Conservation (phyloP, 129 eudicot genomes). For the Gnaphalium uliginosum region DNA sequence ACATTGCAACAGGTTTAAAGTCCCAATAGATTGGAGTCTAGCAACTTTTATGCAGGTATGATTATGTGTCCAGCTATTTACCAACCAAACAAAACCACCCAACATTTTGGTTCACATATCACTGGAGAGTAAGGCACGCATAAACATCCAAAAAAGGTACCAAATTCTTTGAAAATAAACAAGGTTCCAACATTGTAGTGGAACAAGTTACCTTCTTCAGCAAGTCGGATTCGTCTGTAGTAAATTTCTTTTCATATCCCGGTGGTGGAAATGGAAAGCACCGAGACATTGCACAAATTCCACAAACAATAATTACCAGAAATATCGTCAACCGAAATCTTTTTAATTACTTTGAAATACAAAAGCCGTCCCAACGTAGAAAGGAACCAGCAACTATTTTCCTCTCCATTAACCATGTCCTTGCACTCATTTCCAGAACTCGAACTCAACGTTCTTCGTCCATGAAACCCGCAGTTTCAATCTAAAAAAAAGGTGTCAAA, state of each 20-base stretch:
- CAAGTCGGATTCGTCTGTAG: conserved; percentile 50
- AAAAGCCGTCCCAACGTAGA: conserved; percentile 45
- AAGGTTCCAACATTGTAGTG: background rate
- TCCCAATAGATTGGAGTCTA: conserved; percentile 15
- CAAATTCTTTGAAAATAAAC: conserved; percentile 9
- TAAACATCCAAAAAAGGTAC: background rate
- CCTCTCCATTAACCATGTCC: conserved; percentile 86
- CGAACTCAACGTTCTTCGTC: conserved; percentile 43
- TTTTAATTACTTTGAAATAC: conserved; percentile 43
- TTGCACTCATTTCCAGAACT: conserved; percentile 66
- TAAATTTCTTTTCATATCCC: conserved; percentile 73
- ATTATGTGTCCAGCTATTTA: conserved; percentile 9
- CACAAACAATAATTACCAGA: conserved; percentile 31
- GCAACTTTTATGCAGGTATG: background rate
- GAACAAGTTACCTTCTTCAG: conserved; percentile 54
- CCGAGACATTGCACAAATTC: conserved; percentile 61
- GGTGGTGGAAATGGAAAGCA: conserved; percentile 89
- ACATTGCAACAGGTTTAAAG: conserved; percentile 12
- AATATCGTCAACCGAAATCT: conserved; percentile 26
- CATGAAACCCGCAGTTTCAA: conserved; percentile 32
- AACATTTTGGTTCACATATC: background rate
- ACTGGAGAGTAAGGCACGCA: conserved; percentile 6
- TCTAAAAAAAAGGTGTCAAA: conserved; percentile 17
- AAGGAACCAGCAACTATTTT: conserved; percentile 64
- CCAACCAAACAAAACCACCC: conserved; percentile 15